Evolutionary conservation across 345 rosid genomes (phyloP), one percentile per base, ranked within the genome.

Genomic region (Gossypium ekmanianum): DNA sequence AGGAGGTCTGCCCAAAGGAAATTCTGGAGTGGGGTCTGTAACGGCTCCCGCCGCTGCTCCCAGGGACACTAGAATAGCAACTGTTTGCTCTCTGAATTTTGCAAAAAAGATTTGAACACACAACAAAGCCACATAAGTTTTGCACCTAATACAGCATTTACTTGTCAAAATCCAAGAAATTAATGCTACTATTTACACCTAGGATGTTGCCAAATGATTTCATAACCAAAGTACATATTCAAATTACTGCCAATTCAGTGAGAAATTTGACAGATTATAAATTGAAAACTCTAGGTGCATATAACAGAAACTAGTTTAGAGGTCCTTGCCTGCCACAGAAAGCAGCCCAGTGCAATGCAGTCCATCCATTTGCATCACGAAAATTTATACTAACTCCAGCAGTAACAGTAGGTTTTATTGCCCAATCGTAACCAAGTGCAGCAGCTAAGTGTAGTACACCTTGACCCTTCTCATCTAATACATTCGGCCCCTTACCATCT

Each of bases 341-440:
- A 70, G 97, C 97, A 70, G 98, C 94, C 98, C 98, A 94, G 72
- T 94, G 98, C 78, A 94, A 93, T 14, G 96, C 96, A 80, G 98
- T 92, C 97, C 98, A 92, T 39, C 98, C 98, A 85, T 84, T 89
- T 17, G 79, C 84, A 78, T 94, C 98, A 39, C 97, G 93, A 79
- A 94, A 94, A 82, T 92, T 89, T 81, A 92, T 85, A 76, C 88
- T 88, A 73, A 94, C 91, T 71, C 97, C 97, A 43, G 93, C 87
- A 75, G 85, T 80, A 18, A 89, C 72, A 71, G 80, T 89, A 48
- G 98, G 97, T 64, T 82, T 85, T 57, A 92, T 76, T 27, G 93
- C 94, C 98, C 98, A 92, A 77, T 91, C 90, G 76, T 82, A 94
- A 59, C 98, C 98, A 79, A 94, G 97, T 11, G 97, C 92, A 82